Percentiles rank a stretch among this genome's conserved stretches.
phyloP scores from a whole-genome alignment of 2,329 filamentous ascomycete species.

The Fusarium anguioides region DNA sequence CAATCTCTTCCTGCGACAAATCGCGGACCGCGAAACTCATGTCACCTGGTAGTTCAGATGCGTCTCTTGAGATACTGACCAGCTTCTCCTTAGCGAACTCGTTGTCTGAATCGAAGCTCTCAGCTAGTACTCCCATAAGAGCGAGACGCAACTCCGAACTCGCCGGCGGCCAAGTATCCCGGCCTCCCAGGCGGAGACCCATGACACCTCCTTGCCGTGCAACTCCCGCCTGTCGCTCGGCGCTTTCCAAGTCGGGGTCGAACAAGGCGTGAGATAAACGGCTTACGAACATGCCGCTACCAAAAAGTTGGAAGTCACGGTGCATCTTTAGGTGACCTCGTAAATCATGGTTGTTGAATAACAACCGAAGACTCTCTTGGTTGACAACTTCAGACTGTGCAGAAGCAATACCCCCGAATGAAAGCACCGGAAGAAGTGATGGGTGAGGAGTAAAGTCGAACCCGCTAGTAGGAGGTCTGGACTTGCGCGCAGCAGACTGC shows the following conservation, averaged over 20 bases:
- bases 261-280: conserved; percentile 86
- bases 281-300: conserved; percentile 85
- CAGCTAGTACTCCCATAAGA: conserved; percentile 84
- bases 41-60: conserved; percentile 69
- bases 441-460: conserved; percentile 62
- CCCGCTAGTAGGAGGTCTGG: conserved; percentile 24
- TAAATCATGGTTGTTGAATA: conserved; percentile 80
- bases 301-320: conserved; percentile 83
- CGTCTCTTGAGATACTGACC: conserved; percentile 47
- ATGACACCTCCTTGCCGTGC: conserved; percentile 77
- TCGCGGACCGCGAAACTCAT: conserved; percentile 88
- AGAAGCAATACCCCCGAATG: conserved; percentile 78
- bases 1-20: conserved; percentile 80
- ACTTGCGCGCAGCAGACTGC: conserved; percentile 45
- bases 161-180: conserved; percentile 90
- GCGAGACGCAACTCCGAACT: conserved; percentile 92
- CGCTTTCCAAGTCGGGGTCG: conserved; percentile 81
- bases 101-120: conserved; percentile 68
- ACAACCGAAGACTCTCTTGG: conserved; percentile 75
- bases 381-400: conserved; percentile 83
- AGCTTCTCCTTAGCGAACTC: conserved; percentile 37
- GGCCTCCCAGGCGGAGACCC: conserved; percentile 83
- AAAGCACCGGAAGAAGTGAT: conserved; percentile 74
- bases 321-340: conserved; percentile 79
- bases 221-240: conserved; percentile 77